Evolutionary conservation across 2,329 filamentous ascomycete species (phyloP).

Genomic region (Thielaviopsis ethacetica): DNA sequence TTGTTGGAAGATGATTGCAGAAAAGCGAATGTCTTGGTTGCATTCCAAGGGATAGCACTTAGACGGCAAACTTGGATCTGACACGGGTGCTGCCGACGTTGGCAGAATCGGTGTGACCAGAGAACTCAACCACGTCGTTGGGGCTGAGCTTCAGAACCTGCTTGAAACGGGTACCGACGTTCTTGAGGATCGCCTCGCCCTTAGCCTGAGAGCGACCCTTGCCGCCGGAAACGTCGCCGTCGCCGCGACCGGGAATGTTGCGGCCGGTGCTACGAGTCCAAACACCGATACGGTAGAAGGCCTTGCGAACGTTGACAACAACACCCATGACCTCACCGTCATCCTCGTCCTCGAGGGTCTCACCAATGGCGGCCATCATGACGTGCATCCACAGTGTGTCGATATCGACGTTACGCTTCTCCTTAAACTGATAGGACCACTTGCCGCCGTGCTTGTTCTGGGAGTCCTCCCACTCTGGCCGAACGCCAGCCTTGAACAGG

Average conservation of each 20-base stretch:
- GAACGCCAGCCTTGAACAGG: constrained; percentile 93
- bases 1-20: neutral
- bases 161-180: constrained; percentile 86
- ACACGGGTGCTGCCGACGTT: constrained; percentile 87
- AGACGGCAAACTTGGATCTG: constrained; percentile 85
- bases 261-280: constrained; percentile 95
- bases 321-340: constrained; percentile 99
- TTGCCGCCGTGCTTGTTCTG: constrained; percentile 99
- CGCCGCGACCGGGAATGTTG: constrained; percentile 58
- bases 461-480: constrained; percentile 94
- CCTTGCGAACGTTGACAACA: constrained; percentile 96
- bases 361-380: constrained; percentile 90
- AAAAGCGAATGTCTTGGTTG: neutral
- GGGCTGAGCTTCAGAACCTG: constrained; percentile 66
- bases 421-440: constrained; percentile 97
- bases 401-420: constrained; percentile 81
- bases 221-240: constrained; percentile 54
- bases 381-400: constrained; percentile 94
- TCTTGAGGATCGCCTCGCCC: constrained; percentile 67
- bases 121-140: constrained; percentile 77
- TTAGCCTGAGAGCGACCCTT: constrained; percentile 68
- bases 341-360: constrained; percentile 87
- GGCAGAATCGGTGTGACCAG: constrained; percentile 86
- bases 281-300: constrained; percentile 91
- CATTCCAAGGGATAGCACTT: constrained; percentile 19